Conservation (phyloP, 768 basidiomycete species). For the Tephrocybe sp. region DNA sequence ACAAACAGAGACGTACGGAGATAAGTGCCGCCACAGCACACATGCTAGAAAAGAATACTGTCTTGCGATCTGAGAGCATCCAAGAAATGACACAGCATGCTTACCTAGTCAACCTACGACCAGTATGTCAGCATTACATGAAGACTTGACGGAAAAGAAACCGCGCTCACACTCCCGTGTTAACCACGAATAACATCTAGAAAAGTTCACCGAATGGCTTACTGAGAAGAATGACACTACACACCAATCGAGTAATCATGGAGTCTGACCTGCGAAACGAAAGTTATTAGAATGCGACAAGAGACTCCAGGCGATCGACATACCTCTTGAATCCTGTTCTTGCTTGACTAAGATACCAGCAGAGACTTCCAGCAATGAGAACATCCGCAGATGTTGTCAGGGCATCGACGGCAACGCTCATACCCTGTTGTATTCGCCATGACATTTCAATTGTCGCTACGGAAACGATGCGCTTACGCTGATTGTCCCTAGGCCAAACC, state of each 20-base stretch:
- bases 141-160: background rate
- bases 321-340: constrained; percentile 1
- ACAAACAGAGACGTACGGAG: constrained; percentile 3
- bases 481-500: background rate
- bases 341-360: constrained; percentile 14
- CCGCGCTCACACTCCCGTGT: constrained; percentile 19
- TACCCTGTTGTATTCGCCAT: no score
- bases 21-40: constrained; percentile 14
- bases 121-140: background rate
- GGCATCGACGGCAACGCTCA: constrained; percentile 14
- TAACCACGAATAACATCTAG: constrained; percentile 22
- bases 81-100: background rate
- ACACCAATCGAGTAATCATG: constrained; percentile 22
- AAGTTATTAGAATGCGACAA: background rate
- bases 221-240: background rate
- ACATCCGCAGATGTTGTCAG: constrained; percentile 14
- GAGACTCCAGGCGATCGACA: background rate
- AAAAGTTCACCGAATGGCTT: background rate
- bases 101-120: constrained; percentile 10
- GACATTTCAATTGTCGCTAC: background rate
- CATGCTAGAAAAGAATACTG: constrained; percentile 1
- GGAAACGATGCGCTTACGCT: background rate
- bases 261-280: constrained; percentile 19
- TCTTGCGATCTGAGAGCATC: no score
- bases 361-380: constrained; percentile 17